Evolutionary conservation across 148 eudicot species (phyloP).

Genomic region (Arctostaphylos glauca): DNA sequence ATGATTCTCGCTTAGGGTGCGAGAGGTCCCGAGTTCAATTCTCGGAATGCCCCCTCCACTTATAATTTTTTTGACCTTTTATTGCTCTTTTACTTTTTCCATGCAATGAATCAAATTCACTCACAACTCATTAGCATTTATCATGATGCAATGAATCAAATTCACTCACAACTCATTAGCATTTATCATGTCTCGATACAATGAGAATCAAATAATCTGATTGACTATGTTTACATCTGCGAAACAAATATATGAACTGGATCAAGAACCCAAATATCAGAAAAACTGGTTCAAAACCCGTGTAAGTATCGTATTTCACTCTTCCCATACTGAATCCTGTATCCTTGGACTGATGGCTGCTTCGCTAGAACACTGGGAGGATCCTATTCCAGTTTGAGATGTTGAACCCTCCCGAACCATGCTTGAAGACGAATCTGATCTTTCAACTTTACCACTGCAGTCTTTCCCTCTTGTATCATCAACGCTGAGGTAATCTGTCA

Average conservation of each 20-base stretch:
- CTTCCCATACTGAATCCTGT: slow-evolving; percentile 20
- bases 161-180: neutral
- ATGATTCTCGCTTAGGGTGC: slow-evolving; percentile 80
- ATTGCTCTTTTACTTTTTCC: neutral
- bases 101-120: neutral
- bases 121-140: too few relatives aligned
- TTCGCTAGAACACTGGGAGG: slow-evolving; percentile 23
- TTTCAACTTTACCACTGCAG: slow-evolving; percentile 14
- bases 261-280: neutral
- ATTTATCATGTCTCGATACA: neutral
- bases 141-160: neutral
- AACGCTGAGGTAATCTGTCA: slow-evolving; percentile 35
- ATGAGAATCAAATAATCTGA: slow-evolving; percentile 5
- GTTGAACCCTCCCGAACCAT: slow-evolving; percentile 24
- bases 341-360: slow-evolving; percentile 8
- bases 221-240: neutral
- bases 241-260: neutral
- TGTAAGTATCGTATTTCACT: slow-evolving; percentile 11
- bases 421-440: slow-evolving; percentile 32
- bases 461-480: slow-evolving; percentile 34
- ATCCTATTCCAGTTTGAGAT: slow-evolving; percentile 18
- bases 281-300: neutral
- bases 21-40: slow-evolving; percentile 96
- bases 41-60: slow-evolving; percentile 73
- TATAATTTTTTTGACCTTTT: too few relatives aligned